These are phyloP conservation scores for Trapa bicornis DNA, from an alignment of 345 rosid species.

Conservation along the genomic window DNA sequence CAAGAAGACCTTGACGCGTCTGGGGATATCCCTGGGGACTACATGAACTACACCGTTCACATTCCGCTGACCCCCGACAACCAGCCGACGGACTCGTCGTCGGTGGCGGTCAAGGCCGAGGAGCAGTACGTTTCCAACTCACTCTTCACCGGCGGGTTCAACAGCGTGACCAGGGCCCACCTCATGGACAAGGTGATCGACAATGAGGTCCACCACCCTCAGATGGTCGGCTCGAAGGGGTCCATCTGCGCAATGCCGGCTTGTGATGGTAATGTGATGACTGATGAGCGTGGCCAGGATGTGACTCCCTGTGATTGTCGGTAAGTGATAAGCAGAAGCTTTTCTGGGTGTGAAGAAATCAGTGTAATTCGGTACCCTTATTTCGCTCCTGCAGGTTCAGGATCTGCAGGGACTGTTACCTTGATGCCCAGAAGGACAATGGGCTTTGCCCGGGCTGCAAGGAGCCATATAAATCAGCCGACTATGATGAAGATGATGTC, in stretches of 20 bases:
- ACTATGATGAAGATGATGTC: conserved; percentile 44
- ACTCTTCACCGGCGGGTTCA: conserved; percentile 87
- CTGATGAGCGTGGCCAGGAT: conserved; percentile 81
- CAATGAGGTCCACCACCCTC: conserved; percentile 86
- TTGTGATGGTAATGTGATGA: conserved; percentile 85
- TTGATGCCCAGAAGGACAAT: conserved; percentile 77
- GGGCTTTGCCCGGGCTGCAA: conserved; percentile 92
- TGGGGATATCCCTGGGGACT: conserved; percentile 52
- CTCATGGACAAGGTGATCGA: conserved; percentile 97
- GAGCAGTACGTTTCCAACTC: conserved; percentile 91
- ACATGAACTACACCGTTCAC: conserved; percentile 84
- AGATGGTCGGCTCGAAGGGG: conserved; percentile 88
- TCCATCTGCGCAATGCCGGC: conserved; percentile 77
- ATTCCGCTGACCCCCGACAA: conserved; percentile 92
- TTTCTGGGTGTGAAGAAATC: not conserved
- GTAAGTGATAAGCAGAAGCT: conserved; percentile 12
- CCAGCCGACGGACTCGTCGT: conserved; percentile 59
- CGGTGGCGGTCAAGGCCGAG: conserved; percentile 44
- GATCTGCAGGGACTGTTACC: conserved; percentile 82
- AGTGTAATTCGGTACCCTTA: not conserved
- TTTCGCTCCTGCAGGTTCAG: conserved; percentile 43
- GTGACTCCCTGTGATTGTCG: conserved; percentile 86
- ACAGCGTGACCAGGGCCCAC: conserved; percentile 85
- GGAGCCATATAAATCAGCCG: conserved; percentile 60
- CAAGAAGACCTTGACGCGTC: conserved; percentile 82